Conservation (phyloP, 2,329 filamentous ascomycete species). For the Trichoderma aggressivum region DNA sequence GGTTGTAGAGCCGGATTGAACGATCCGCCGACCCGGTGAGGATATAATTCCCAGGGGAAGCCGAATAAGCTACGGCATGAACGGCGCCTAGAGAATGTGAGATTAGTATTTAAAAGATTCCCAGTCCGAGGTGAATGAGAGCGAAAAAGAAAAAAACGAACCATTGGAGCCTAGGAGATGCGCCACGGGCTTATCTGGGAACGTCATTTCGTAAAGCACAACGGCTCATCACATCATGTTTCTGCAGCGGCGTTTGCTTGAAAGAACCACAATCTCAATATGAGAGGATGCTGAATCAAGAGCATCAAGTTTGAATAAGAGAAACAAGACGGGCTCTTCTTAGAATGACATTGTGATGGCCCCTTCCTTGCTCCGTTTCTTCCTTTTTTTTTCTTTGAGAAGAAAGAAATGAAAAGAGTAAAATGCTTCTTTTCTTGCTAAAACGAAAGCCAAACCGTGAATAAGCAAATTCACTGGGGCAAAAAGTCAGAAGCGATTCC, state of each 20-base stretch:
- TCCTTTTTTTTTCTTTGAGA: background rate
- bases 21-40: conserved; percentile 85
- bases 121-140: background rate
- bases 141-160: conserved; percentile 31
- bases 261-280: background rate
- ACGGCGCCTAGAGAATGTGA: conserved; percentile 55
- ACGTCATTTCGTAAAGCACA: conserved; percentile 37
- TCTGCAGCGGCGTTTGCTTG: background rate
- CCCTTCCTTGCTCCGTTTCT: background rate
- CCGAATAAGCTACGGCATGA: conserved; percentile 70
- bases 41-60: conserved; percentile 70
- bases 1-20: conserved; percentile 82
- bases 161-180: conserved; percentile 59
- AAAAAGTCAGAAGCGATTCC: background rate
- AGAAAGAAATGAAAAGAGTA: too few species aligned
- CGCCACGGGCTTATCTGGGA: conserved; percentile 49
- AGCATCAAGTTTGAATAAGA: background rate
- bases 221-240: conserved; percentile 28
- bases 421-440: background rate
- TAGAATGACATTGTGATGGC: background rate
- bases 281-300: background rate
- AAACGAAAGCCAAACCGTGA: background rate
- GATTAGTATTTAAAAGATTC: background rate
- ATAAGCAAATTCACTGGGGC: background rate
- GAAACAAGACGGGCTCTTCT: background rate